phyloP scores from a whole-genome alignment of 2,329 filamentous ascomycete species.

The Sporothrix schenckii region DNA sequence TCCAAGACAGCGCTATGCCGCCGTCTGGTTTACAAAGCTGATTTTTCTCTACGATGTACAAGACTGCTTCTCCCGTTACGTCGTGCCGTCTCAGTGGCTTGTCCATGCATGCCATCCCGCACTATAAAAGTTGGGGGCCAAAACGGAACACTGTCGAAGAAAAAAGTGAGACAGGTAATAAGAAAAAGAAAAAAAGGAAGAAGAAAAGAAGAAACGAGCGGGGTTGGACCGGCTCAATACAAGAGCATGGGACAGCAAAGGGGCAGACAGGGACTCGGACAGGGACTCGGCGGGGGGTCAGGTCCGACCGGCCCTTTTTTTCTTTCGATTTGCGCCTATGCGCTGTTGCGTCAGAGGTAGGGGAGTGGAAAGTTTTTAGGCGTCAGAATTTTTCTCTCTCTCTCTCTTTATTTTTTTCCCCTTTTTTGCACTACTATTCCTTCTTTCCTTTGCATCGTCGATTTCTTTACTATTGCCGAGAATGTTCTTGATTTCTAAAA shows the following conservation, averaged over 20 bases:
- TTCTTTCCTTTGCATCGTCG: not conserved
- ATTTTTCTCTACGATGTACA: too few species aligned
- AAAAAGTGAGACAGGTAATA: not conserved
- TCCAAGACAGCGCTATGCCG: not conserved
- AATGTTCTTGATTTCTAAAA: too few species aligned
- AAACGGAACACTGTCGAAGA: not conserved
- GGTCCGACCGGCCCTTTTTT: constrained; percentile 23
- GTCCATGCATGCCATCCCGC: not conserved
- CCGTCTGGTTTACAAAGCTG: too few species aligned
- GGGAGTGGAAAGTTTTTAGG: not conserved
- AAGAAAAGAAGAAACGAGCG: not conserved
- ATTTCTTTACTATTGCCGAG: too few species aligned
- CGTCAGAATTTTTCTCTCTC: too few species aligned
- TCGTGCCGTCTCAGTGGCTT: not conserved
- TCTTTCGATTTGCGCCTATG: not conserved
- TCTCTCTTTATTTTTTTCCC: too few species aligned
- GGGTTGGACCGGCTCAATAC: not conserved
- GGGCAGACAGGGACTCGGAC: not conserved
- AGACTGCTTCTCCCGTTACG: not conserved
- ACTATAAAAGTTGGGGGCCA: not conserved
- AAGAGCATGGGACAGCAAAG: not conserved
- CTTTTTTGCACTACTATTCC: too few species aligned
- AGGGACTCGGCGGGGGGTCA: constrained; percentile 3
- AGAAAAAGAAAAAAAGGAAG: not conserved
- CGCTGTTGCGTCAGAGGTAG: constrained; percentile 20